Percentiles rank a stretch among this genome's conserved stretches.
Conservation (phyloP, 2,329 filamentous ascomycete genomes). For the Talaromyces atroroseus region DNA sequence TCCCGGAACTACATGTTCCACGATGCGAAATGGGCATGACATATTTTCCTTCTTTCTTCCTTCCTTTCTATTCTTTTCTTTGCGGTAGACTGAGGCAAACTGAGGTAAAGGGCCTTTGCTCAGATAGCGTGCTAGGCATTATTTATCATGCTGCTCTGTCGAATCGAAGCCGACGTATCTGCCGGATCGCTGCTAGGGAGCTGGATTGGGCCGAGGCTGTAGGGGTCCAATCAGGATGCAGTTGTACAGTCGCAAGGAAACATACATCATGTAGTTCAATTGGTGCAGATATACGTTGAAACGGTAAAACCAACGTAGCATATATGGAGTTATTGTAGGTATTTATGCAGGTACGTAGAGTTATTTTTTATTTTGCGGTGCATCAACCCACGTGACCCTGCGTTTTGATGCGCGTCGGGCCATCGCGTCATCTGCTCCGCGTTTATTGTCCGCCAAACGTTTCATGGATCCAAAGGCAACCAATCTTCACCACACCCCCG, state of each 20-base stretch:
- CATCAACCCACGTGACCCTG: conserved; percentile 7
- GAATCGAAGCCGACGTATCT: background rate
- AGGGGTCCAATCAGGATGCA: background rate
- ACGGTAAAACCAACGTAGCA: background rate
- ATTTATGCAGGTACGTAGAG: background rate
- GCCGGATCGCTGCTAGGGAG: background rate
- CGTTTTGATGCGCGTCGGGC: conserved; percentile 8
- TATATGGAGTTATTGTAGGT: background rate
- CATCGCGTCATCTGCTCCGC: conserved; percentile 6
- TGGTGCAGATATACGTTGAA: background rate
- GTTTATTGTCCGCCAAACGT: background rate
- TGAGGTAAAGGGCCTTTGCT: too few relatives aligned
- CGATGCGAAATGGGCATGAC: conserved; percentile 45
- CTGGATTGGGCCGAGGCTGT: conserved; percentile 2
- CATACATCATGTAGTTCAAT: background rate
- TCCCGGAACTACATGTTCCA: conserved; percentile 67
- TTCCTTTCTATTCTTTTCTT: too few relatives aligned
- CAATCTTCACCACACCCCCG: background rate
- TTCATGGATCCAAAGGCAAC: too few relatives aligned
- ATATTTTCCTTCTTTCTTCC: background rate
- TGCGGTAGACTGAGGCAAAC: too few relatives aligned
- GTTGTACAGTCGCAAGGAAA: background rate
- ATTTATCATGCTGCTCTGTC: background rate
- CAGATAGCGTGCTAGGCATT: background rate
- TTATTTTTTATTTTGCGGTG: too few relatives aligned